phyloP scores from a whole-genome alignment of 73 alveolate genomes.

The Paramecium sonneborni region DNA sequence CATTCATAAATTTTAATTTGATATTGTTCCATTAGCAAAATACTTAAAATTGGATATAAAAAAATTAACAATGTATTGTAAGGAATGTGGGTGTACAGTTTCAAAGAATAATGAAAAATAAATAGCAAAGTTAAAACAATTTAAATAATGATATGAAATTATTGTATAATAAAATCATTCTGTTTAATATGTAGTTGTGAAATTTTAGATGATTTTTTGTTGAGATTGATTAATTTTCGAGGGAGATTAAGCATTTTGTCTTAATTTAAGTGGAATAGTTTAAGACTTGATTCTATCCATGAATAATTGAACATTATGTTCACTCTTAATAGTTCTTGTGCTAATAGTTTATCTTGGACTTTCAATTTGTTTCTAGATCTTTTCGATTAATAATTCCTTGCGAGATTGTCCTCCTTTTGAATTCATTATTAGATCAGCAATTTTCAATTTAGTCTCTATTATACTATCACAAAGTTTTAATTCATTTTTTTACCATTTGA shows the following conservation, averaged over 20 bases:
- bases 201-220: background rate
- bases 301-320: background rate
- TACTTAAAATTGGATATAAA: background rate
- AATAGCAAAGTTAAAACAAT: background rate
- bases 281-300: background rate
- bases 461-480: background rate
- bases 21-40: background rate
- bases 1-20: constrained; percentile 26
- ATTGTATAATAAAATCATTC: constrained; percentile 11
- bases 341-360: background rate
- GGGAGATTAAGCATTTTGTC: background rate
- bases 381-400: background rate
- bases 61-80: background rate
- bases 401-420: background rate
- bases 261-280: background rate
- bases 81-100: constrained; percentile 26
- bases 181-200: background rate
- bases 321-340: background rate
- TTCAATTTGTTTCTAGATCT: background rate
- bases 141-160: background rate
- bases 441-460: background rate
- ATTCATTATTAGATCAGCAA: background rate
- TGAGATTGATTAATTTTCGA: background rate
- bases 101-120: background rate
- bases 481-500: background rate